Percentiles rank a stretch among this genome's conserved stretches.
Conservation (phyloP, 2,329 filamentous ascomycete species). For the Gaeumannomyces tritici region DNA sequence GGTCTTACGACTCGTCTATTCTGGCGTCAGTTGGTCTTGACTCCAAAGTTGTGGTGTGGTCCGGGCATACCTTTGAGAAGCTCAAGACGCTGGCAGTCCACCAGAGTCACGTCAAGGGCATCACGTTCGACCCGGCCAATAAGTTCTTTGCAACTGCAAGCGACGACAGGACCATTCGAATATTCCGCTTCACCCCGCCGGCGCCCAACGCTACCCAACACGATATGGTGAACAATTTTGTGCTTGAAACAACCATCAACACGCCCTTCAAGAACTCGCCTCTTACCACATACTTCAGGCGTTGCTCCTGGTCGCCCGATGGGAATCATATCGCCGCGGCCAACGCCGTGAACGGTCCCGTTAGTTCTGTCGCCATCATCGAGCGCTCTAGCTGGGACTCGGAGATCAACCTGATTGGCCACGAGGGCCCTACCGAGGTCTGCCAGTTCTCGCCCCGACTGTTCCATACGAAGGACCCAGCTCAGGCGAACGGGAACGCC, state of each 20-base stretch:
- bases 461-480: constrained; percentile 66
- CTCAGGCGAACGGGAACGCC: constrained; percentile 35
- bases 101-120: constrained; percentile 96
- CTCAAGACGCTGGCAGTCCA: constrained; percentile 88
- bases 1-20: constrained; percentile 93
- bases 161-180: constrained; percentile 92
- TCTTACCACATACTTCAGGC: constrained; percentile 89
- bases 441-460: constrained; percentile 92
- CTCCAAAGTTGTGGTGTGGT: constrained; percentile 98
- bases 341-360: constrained; percentile 93
- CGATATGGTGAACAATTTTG: constrained; percentile 95
- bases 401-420: constrained; percentile 93
- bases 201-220: constrained; percentile 85
- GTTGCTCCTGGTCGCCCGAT: constrained; percentile 96
- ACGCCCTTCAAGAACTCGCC: constrained; percentile 84
- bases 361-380: constrained; percentile 94
- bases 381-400: constrained; percentile 88
- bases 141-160: constrained; percentile 98
- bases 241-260: constrained; percentile 84
- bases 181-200: constrained; percentile 89
- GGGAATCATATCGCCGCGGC: constrained; percentile 94
- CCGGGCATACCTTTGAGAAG: constrained; percentile 95
- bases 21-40: constrained; percentile 93
- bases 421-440: constrained; percentile 94
- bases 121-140: constrained; percentile 96